phyloP scores from a whole-genome alignment of 176 grass and related monocot species.

The Oryza coarctata region DNA sequence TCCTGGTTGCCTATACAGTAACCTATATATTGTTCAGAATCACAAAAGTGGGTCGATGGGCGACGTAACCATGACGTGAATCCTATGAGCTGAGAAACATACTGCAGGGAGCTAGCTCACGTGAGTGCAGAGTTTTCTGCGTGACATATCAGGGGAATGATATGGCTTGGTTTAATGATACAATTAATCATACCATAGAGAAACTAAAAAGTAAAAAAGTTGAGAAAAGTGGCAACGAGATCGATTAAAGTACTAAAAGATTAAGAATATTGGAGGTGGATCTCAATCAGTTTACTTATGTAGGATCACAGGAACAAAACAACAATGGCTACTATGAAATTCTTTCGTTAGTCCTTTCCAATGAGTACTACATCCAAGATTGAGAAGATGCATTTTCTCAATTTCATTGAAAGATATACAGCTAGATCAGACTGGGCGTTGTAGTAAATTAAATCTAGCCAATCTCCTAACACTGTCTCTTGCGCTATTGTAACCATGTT shows the following conservation, averaged over 20 bases:
- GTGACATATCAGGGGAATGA: background rate
- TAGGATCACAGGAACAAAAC: background rate
- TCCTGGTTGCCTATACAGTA: no score
- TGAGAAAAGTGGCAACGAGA: slow-evolving; percentile 17
- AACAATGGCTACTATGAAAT: background rate
- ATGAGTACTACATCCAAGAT: background rate
- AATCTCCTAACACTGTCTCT: no score
- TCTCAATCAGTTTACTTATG: background rate
- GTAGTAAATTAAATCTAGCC: no score
- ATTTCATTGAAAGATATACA: no score
- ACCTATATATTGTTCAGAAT: no score
- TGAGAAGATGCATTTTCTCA: no score
- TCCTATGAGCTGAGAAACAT: background rate
- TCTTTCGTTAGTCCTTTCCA: background rate
- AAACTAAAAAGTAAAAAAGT: background rate
- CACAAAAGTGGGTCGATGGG: no score
- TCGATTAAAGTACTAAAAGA: background rate
- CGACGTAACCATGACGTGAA: slow-evolving; percentile 31
- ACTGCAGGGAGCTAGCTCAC: background rate
- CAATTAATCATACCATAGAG: no score
- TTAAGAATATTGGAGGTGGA: background rate
- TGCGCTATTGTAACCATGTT: no score
- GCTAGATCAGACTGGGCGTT: no score
- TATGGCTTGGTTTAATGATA: slow-evolving; percentile 15
- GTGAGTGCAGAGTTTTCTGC: background rate